Evolutionary conservation across 2,329 filamentous ascomycete genomes (phyloP).

Genomic region (Monosporascus sp.): DNA sequence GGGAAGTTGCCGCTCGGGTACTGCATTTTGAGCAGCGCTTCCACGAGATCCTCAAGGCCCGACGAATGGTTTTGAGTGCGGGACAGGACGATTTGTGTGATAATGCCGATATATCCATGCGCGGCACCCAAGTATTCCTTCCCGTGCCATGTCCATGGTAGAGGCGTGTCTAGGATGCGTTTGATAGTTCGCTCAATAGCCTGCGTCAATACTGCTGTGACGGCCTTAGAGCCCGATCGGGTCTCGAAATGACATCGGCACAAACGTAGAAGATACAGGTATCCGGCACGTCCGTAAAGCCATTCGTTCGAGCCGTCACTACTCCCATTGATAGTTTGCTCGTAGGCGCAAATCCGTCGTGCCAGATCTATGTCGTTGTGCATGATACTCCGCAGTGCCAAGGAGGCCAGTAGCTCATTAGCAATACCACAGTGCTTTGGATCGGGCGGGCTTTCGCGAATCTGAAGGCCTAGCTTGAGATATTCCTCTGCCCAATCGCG

Average conservation of each 20-base stretch:
- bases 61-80: slow-evolving; percentile 19
- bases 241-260: slow-evolving; percentile 35
- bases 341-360: slow-evolving; percentile 34
- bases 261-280: slow-evolving; percentile 62
- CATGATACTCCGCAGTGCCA: slow-evolving; percentile 41
- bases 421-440: slow-evolving; percentile 42
- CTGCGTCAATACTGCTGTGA: slow-evolving; percentile 43
- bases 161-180: slow-evolving; percentile 49
- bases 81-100: slow-evolving; percentile 62
- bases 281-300: slow-evolving; percentile 62
- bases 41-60: slow-evolving; percentile 45
- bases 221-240: slow-evolving; percentile 41
- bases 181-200: slow-evolving; percentile 53
- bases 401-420: slow-evolving; percentile 43
- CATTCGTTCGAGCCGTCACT: slow-evolving; percentile 54
- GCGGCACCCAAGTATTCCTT: slow-evolving; percentile 60
- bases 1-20: slow-evolving; percentile 60
- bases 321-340: slow-evolving; percentile 36
- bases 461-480: slow-evolving; percentile 32
- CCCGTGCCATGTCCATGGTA: slow-evolving; percentile 58
- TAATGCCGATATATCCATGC: slow-evolving; percentile 64
- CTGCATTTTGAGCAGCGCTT: slow-evolving; percentile 54
- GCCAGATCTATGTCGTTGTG: slow-evolving; percentile 33
- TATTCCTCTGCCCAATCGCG: slow-evolving; percentile 44
- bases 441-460: slow-evolving; percentile 28